Evolutionary conservation across 345 rosid genomes (phyloP).

Genomic region (Limnanthes douglasii): DNA sequence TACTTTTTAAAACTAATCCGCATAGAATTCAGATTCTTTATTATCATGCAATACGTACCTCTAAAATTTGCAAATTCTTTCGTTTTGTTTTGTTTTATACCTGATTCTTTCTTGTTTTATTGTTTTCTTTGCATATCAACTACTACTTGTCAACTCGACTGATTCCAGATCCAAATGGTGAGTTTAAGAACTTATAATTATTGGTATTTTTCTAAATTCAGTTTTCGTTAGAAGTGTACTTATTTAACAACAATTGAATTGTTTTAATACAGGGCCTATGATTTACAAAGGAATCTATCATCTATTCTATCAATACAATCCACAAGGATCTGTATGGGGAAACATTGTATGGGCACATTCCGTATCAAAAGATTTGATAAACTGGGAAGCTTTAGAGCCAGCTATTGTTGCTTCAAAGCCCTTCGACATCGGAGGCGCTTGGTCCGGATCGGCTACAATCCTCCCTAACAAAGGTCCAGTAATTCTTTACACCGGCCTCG

Average conservation of each 20-base stretch:
- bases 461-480: slow-evolving; percentile 45
- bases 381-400: slow-evolving; percentile 58
- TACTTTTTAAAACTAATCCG: not conserved
- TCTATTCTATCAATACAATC: slow-evolving; percentile 80
- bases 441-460: slow-evolving; percentile 91
- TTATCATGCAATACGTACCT: not conserved
- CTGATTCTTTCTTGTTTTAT: not conserved
- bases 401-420: slow-evolving; percentile 55
- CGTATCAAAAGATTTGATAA: slow-evolving; percentile 66
- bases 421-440: slow-evolving; percentile 59
- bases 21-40: too few species aligned
- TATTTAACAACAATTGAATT: not conserved
- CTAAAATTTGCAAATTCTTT: not conserved
- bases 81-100: not conserved
- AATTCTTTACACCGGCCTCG: slow-evolving; percentile 66
- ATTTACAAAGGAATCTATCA: slow-evolving; percentile 72
- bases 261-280: slow-evolving; percentile 39
- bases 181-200: not conserved
- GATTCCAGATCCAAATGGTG: slow-evolving; percentile 30
- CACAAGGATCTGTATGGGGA: slow-evolving; percentile 91
- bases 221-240: not conserved
- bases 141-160: not conserved
- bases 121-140: not conserved
- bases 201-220: not conserved
- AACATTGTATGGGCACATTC: slow-evolving; percentile 96